Base-by-base conservation (phyloP, 495 filamentous ascomycete genomes). In the Aspergillus avenaceus region DNA sequence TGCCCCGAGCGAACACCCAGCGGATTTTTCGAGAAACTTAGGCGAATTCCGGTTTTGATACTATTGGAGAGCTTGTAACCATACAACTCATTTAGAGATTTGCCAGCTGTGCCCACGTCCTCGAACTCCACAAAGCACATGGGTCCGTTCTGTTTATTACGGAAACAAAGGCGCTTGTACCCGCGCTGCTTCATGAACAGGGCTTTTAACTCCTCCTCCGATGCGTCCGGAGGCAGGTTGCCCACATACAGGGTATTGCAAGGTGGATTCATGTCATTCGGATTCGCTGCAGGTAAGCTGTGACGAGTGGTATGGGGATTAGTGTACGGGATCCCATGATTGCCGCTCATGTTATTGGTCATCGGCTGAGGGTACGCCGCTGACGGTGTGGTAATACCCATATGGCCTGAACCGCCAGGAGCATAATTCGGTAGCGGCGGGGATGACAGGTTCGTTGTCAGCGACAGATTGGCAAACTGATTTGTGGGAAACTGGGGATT, bases 51-150 rank as follows among this genome's bases (percentile, higher is more conserved):
- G 32, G 93, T 95, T 63, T 96, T 97, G 62, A 91, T 81, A 65
- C 88, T 93, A 67, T 97, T 97, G 61, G 90, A 89, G 34, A 98
- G 79, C 19, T 81, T 83, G 46, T 87, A 84, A 0, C 93, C 93
- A 56, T 97, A 97, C 14, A 97, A 76, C 49, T 97, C 90, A 56
- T 92, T 88, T 8, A 97, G 76, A 0, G 92, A 86, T 63, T 95
- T 95, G 48, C 93, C 97, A 7, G 93, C 93, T 62, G 90, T 93
- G 19, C 86, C 85, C 34, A 96, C 82, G 62, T 98, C 91, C 58
- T 97, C 93, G 62, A 97, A 98, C 66, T 98, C 95, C 32, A 98
- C 93, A 60, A 97, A 97, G 61, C 93, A 97, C 95, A 97, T 97
- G 11, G 95, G 93, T 0, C 95, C 95, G 60, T 97, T 96, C 55